Conservation (phyloP, 495 filamentous ascomycete species). For the Wilcoxina mikolae region DNA sequence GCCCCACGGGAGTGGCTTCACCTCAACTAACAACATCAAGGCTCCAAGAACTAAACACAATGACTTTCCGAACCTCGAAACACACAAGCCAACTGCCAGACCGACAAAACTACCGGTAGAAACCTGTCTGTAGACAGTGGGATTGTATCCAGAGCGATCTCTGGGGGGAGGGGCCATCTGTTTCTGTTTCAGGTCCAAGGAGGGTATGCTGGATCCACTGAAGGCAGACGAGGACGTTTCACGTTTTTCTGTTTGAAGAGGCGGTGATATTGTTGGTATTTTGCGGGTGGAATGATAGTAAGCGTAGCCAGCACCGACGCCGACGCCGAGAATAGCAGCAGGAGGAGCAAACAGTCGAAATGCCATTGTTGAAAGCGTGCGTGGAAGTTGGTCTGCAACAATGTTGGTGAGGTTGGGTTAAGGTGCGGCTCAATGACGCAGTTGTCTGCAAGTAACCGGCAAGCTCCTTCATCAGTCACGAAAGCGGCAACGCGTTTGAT, state of each 20-base stretch:
- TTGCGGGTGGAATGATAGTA: not conserved
- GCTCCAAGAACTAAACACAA: slow-evolving; percentile 15
- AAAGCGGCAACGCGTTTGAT: too few species aligned
- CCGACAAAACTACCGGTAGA: slow-evolving; percentile 25
- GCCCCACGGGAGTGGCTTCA: not conserved
- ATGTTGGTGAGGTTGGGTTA: too few species aligned
- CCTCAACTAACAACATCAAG: slow-evolving; percentile 23
- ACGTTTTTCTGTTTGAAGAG: not conserved
- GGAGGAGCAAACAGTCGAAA: slow-evolving; percentile 19
- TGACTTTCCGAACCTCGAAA: slow-evolving; percentile 24
- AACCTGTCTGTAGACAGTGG: slow-evolving; percentile 21
- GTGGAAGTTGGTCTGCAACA: too few species aligned
- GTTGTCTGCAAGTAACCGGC: too few species aligned
- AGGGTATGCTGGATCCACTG: not conserved
- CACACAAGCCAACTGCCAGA: slow-evolving; percentile 16
- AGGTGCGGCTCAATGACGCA: too few species aligned
- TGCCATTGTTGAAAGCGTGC: slow-evolving; percentile 7
- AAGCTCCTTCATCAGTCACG: too few species aligned
- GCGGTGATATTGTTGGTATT: not conserved
- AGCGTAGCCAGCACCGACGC: not conserved
- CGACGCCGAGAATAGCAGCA: slow-evolving; percentile 13
- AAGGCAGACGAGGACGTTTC: not conserved
- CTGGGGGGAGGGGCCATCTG: slow-evolving; percentile 4
- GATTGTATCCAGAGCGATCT: slow-evolving; percentile 8
- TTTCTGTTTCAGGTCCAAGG: not conserved